Percentiles rank a stretch among this genome's conserved stretches.
Evolutionary conservation across 163 green algal genomes (phyloP).

Genomic region (Picocystis sp.): DNA sequence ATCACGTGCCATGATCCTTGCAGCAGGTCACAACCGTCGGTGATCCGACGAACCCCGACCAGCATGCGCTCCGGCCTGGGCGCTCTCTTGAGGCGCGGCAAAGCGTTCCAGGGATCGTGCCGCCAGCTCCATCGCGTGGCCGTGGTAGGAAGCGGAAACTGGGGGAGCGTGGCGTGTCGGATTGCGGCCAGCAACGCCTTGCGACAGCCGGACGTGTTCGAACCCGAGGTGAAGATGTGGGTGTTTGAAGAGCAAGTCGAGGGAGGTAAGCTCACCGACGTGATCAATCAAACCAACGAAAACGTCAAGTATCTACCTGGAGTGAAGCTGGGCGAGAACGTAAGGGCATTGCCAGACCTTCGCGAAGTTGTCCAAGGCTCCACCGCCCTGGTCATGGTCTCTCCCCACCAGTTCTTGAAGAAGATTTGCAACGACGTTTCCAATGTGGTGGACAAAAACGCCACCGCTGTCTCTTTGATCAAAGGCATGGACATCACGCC

Average conservation of each 20-base stretch:
- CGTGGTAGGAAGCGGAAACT: no score
- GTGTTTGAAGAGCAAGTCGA: conserved; percentile 49
- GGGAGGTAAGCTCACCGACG: conserved; percentile 42
- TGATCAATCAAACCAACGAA: conserved; percentile 39
- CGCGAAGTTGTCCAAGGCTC: conserved; percentile 20
- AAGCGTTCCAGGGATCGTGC: no score
- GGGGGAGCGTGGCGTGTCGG: no score
- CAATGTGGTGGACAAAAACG: conserved; percentile 28
- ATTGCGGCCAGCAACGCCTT: no score
- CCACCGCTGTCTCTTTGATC: conserved; percentile 43
- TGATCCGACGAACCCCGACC: no score
- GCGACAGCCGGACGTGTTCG: conserved; percentile 25
- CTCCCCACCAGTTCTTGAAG: conserved; percentile 54
- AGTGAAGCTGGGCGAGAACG: conserved; percentile 25
- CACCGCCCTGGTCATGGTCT: conserved; percentile 44
- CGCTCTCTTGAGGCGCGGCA: no score
- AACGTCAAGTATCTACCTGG: conserved; percentile 39
- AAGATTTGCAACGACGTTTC: conserved; percentile 26
- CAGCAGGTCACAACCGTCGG: no score
- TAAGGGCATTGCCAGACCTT: conserved; percentile 33
- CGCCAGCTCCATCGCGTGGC: no score
- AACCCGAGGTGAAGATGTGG: conserved; percentile 44
- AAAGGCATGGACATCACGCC: conserved; percentile 62
- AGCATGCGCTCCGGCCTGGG: no score
- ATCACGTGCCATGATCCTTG: no score